Percentiles rank a stretch among this genome's conserved stretches.
Evolutionary conservation across 176 grass and related monocot genomes (phyloP).

Genomic region (Ensete glaucum): DNA sequence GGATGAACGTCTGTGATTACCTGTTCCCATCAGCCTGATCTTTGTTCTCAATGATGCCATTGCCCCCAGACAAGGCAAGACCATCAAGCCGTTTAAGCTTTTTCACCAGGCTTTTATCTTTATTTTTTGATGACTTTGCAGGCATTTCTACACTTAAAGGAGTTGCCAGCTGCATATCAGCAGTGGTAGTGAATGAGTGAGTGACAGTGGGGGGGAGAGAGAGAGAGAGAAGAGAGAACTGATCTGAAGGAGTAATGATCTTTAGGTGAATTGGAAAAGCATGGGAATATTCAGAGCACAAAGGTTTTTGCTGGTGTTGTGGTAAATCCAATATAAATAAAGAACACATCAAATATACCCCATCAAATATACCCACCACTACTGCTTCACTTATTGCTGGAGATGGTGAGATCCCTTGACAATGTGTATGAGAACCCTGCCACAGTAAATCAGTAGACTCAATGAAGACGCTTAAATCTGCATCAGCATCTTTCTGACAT

Average conservation of each 20-base stretch:
- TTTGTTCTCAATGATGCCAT: constrained; percentile 45
- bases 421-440: constrained; percentile 14
- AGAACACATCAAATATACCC: not conserved
- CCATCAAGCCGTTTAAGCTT: constrained; percentile 49
- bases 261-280: no score
- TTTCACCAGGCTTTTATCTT: constrained; percentile 36
- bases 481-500: not conserved
- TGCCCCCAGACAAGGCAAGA: constrained; percentile 33
- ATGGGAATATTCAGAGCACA: not conserved
- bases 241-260: no score
- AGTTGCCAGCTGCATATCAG: constrained; percentile 41
- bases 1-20: constrained; percentile 24
- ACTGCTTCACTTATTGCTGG: constrained; percentile 3
- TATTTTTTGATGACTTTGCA: constrained; percentile 49
- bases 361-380: constrained; percentile 1
- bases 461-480: not conserved
- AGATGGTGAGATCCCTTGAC: constrained; percentile 10
- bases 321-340: not conserved
- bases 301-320: not conserved
- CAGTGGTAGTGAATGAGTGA: not conserved
- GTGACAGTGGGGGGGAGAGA: no score
- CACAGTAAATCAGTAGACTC: not conserved
- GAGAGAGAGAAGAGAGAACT: no score
- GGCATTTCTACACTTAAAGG: constrained; percentile 49
- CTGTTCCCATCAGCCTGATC: not conserved